phyloP scores from a whole-genome alignment of 2,329 filamentous ascomycete genomes.

The Laburnicola sp. region DNA sequence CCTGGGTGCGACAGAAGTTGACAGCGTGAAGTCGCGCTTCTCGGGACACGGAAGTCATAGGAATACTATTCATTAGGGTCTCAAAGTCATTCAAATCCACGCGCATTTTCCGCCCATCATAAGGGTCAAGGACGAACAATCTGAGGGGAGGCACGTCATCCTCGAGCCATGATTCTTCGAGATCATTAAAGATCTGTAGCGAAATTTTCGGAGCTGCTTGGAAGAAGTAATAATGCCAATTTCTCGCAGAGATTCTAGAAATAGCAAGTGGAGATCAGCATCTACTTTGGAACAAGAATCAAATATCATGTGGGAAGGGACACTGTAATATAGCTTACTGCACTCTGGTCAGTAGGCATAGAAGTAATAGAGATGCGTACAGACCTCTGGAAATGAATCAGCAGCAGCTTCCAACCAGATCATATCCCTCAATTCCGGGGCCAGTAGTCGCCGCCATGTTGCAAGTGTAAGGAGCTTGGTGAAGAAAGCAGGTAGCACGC shows the following conservation, averaged over 20 bases:
- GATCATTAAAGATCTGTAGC: too few relatives aligned
- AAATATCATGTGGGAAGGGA: not conserved
- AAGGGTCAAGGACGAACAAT: not conserved
- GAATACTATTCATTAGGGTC: not conserved
- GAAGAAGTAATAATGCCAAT: too few relatives aligned
- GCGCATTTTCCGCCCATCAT: not conserved
- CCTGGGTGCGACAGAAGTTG: not conserved
- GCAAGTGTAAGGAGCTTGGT: not conserved
- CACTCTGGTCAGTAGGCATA: not conserved
- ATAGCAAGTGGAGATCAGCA: too few relatives aligned
- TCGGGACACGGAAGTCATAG: not conserved
- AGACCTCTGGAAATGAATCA: not conserved
- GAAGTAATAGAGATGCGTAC: not conserved
- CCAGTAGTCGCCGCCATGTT: not conserved
- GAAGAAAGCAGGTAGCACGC: too few relatives aligned
- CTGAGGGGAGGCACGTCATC: not conserved
- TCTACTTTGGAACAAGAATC: not conserved
- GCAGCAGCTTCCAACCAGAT: not conserved
- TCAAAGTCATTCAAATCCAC: not conserved
- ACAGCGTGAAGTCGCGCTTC: not conserved
- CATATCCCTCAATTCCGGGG: slow-evolving; percentile 1
- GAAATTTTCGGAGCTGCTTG: too few relatives aligned
- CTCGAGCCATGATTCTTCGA: too few relatives aligned
- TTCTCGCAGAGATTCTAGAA: too few relatives aligned
- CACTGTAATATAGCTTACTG: not conserved